Conservation (phyloP, 495 filamentous ascomycete genomes). For the Pseudomonodictys pantanalensis region DNA sequence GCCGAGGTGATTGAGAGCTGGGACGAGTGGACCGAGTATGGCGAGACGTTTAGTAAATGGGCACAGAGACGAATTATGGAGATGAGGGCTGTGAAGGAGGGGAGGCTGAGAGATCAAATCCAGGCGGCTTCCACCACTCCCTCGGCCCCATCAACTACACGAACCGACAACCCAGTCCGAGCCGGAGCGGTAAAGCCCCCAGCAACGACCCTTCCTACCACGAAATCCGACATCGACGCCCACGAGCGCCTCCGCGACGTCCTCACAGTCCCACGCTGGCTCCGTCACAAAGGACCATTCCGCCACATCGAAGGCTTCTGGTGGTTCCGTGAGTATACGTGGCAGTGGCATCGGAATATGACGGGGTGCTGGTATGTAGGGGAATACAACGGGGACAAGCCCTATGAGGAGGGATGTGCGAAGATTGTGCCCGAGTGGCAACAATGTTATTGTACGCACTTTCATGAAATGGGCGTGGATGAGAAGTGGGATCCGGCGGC, state of each 20-base stretch:
- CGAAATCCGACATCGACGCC: background rate
- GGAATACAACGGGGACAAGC: too few species aligned
- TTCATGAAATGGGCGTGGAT: too few species aligned
- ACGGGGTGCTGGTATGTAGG: background rate
- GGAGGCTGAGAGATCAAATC: background rate
- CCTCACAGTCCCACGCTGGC: background rate
- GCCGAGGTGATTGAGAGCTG: background rate
- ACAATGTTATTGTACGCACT: too few species aligned
- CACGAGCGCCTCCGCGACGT: background rate
- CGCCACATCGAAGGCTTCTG: background rate
- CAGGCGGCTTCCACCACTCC: background rate
- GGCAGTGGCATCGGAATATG: background rate
- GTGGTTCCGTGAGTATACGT: background rate
- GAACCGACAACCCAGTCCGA: background rate
- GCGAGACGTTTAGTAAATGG: background rate
- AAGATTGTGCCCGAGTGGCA: too few species aligned
- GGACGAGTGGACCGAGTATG: background rate
- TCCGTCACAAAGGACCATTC: background rate
- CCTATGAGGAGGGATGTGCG: too few species aligned
- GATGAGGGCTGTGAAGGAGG: background rate
- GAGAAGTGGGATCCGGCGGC: too few species aligned
- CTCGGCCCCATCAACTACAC: background rate
- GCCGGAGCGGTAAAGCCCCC: background rate
- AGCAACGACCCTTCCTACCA: background rate
- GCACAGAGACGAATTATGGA: background rate